Conservation (phyloP, 176 grass and related monocot genomes). For the Triticum monococcum region DNA sequence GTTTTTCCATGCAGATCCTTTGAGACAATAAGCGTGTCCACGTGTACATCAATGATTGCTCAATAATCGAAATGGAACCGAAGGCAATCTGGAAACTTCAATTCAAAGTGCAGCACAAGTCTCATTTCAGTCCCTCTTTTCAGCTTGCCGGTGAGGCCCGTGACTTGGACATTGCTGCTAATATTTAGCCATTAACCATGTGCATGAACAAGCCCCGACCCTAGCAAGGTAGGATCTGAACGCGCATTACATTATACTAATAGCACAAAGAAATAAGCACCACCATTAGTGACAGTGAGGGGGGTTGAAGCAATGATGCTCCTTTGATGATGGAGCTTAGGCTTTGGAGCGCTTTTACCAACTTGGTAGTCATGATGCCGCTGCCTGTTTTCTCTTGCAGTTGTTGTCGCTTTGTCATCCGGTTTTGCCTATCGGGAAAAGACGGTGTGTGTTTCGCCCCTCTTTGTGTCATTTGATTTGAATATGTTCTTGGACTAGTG, state of each 20-base stretch:
- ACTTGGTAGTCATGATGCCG: conserved; percentile 22
- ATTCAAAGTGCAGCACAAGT: conserved; percentile 7
- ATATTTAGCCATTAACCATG: conserved; percentile 5
- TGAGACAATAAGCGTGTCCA: not conserved
- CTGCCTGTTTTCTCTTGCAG: conserved; percentile 15
- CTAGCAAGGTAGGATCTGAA: not conserved
- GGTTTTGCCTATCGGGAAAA: not conserved
- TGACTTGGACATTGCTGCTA: conserved; percentile 17
- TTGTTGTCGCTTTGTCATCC: conserved; percentile 19
- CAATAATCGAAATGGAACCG: not conserved
- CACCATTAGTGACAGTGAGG: conserved; percentile 16
- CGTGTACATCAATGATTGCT: not conserved
- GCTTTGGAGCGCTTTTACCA: conserved; percentile 38
- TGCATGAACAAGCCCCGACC: not conserved
- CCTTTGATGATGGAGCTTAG: conserved; percentile 29
- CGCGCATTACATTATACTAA: not conserved
- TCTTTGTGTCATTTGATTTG: not conserved
- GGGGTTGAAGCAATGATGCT: conserved; percentile 41
- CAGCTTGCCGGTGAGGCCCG: conserved; percentile 27
- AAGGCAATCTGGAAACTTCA: not conserved
- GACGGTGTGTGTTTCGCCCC: no score
- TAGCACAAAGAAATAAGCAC: conserved; percentile 36
- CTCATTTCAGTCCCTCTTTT: not conserved
- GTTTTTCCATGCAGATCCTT: not conserved
- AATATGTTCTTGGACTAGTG: not conserved